Percentiles rank a stretch among this genome's conserved stretches.
These are phyloP conservation scores for Collybiopsis confluens DNA, from an alignment of 768 basidiomycete genomes.

Conservation along the genomic window DNA sequence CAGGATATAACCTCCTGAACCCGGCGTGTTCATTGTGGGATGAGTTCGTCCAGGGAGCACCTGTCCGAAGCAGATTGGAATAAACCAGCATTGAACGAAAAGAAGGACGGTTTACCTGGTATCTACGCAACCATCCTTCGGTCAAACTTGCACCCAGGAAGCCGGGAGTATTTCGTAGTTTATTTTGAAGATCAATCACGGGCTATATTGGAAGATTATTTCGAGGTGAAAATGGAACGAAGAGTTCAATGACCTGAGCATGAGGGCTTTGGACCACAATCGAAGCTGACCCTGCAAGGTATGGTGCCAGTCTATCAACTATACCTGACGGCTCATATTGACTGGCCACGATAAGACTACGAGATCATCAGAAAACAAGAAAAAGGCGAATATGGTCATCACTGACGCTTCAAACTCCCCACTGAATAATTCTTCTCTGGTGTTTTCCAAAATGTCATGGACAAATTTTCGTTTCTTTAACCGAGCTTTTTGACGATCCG, in stretches of 20 bases:
- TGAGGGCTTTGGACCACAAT: conserved; percentile 86
- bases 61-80: conserved; percentile 19
- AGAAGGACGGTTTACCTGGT: conserved; percentile 54
- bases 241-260: conserved; percentile 60
- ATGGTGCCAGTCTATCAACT: conserved; percentile 66
- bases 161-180: conserved; percentile 57
- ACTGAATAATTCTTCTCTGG: conserved; percentile 75
- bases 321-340: conserved; percentile 85
- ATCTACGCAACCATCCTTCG: conserved; percentile 84
- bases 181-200: conserved; percentile 72
- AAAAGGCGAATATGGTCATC: neutral
- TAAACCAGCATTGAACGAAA: neutral
- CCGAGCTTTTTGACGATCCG: conserved; percentile 67
- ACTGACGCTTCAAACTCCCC: conserved; percentile 88
- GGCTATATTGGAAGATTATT: conserved; percentile 36
- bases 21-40: conserved; percentile 88
- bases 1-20: conserved; percentile 84
- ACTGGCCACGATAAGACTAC: conserved; percentile 73
- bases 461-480: conserved; percentile 74
- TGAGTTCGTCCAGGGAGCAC: conserved; percentile 96
- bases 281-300: conserved; percentile 79
- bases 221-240: too few relatives aligned
- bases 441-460: conserved; percentile 54
- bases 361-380: conserved; percentile 3
- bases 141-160: conserved; percentile 79